A percentile compares a stretch with the other conserved stretches of the same genome.
Conservation (phyloP, 139 green algal species). For the Haematococcus sp. region DNA sequence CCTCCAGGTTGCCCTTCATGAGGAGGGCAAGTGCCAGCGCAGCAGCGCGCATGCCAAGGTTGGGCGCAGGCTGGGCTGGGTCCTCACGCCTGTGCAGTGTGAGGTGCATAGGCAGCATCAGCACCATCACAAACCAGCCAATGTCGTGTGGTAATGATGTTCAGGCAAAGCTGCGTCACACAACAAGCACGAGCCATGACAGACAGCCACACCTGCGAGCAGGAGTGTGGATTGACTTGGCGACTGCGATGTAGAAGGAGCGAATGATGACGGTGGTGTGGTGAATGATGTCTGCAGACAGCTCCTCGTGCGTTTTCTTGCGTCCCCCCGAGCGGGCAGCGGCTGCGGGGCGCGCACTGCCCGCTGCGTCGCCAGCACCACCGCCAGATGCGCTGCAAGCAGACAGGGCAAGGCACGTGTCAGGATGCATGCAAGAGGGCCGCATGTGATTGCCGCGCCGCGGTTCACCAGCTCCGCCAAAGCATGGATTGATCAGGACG, state of each 20-base stretch:
- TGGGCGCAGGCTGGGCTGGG: conserved; percentile 22
- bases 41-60: conserved; percentile 50
- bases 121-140: background rate
- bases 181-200: no score
- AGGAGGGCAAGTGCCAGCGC: conserved; percentile 66
- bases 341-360: background rate
- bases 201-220: conserved; percentile 60
- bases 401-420: no score
- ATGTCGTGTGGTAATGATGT: background rate
- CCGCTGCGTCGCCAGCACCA: conserved; percentile 17
- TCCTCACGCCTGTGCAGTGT: background rate
- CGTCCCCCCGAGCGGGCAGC: conserved; percentile 12
- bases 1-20: conserved; percentile 40
- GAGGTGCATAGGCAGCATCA: background rate
- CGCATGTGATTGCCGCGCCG: no score
- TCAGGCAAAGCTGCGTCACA: no score
- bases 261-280: conserved; percentile 67
- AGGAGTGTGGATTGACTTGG: conserved; percentile 81
- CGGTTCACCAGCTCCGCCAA: no score
- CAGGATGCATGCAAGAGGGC: no score
- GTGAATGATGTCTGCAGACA: conserved; percentile 67
- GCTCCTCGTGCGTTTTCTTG: conserved; percentile 62
- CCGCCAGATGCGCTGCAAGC: conserved; percentile 7
- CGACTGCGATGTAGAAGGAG: conserved; percentile 65
- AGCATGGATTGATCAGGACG: no score